Evolutionary conservation across 768 basidiomycete genomes (phyloP).

Genomic region (Amanita pseudoporphyria): DNA sequence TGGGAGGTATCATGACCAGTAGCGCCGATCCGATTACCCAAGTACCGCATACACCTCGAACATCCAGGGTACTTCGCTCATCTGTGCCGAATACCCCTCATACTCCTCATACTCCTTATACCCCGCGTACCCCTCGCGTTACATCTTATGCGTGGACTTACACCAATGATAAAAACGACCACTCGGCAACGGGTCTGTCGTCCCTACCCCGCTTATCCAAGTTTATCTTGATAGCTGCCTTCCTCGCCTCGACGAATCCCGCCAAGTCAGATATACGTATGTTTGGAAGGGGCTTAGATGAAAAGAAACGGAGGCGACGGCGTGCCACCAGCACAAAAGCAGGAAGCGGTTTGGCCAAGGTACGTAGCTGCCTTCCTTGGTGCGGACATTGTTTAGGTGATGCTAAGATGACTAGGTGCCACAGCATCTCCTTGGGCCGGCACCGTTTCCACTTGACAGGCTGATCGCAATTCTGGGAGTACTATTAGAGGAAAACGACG

Average conservation of each 20-base stretch:
- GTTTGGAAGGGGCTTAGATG: constrained; percentile 69
- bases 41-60: constrained; percentile 2
- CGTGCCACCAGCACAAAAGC: constrained; percentile 16
- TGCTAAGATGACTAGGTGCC: constrained; percentile 38
- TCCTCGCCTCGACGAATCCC: constrained; percentile 81
- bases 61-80: neutral
- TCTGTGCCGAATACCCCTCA: constrained; percentile 2
- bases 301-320: constrained; percentile 38
- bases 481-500: constrained; percentile 65
- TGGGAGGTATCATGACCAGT: neutral
- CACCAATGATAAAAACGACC: neutral
- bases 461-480: constrained; percentile 73
- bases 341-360: constrained; percentile 39
- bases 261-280: constrained; percentile 70
- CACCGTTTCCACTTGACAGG: constrained; percentile 70
- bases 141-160: neutral
- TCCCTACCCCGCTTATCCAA: constrained; percentile 59
- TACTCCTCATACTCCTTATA: constrained; percentile 5
- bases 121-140: constrained; percentile 3
- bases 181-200: constrained; percentile 16
- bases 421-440: constrained; percentile 72
- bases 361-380: constrained; percentile 10
- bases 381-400: neutral
- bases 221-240: constrained; percentile 68
- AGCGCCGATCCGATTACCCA: neutral